Conservation (phyloP, 2,329 filamentous ascomycete genomes). For the Escovopsis weberi region DNA sequence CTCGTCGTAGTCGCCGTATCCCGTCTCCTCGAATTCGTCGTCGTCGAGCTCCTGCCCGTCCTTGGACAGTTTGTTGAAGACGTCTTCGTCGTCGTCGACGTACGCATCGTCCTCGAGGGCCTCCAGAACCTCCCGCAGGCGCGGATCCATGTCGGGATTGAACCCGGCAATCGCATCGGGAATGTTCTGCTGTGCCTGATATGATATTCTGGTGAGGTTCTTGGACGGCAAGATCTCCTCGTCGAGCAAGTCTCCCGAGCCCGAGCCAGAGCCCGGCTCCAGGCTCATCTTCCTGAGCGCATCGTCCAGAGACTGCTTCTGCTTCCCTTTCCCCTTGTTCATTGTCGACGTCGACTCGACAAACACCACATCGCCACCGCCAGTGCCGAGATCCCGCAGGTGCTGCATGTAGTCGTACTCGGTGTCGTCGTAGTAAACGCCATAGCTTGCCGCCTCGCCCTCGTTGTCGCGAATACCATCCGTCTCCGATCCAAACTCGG, state of each 20-base stretch:
- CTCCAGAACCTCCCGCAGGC: constrained; percentile 79
- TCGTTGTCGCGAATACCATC: constrained; percentile 68
- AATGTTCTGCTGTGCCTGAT: constrained; percentile 85
- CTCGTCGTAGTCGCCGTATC: constrained; percentile 33
- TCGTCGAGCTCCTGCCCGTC: constrained; percentile 61
- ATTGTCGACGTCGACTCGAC: constrained; percentile 56
- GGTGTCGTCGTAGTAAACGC: constrained; percentile 88
- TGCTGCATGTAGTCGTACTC: constrained; percentile 99
- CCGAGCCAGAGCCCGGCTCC: constrained; percentile 30
- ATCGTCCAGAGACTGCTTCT: constrained; percentile 70
- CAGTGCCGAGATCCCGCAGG: constrained; percentile 68
- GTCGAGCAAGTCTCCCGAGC: constrained; percentile 45
- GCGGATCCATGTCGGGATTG: constrained; percentile 94
- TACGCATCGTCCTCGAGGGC: constrained; percentile 92
- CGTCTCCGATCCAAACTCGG: constrained; percentile 56
- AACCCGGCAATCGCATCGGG: constrained; percentile 88
- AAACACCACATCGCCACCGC: constrained; percentile 60
- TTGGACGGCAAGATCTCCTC: constrained; percentile 66
- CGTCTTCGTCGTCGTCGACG: constrained; percentile 74
- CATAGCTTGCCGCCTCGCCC: constrained; percentile 87
- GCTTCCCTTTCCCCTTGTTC: constrained; percentile 51
- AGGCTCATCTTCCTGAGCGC: constrained; percentile 52
- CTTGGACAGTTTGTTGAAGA: constrained; percentile 62
- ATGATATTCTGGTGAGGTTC: constrained; percentile 61
- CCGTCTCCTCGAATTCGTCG: constrained; percentile 61